Evolutionary conservation across 2,329 filamentous ascomycete genomes (phyloP).

Genomic region (Epichloe elymi): DNA sequence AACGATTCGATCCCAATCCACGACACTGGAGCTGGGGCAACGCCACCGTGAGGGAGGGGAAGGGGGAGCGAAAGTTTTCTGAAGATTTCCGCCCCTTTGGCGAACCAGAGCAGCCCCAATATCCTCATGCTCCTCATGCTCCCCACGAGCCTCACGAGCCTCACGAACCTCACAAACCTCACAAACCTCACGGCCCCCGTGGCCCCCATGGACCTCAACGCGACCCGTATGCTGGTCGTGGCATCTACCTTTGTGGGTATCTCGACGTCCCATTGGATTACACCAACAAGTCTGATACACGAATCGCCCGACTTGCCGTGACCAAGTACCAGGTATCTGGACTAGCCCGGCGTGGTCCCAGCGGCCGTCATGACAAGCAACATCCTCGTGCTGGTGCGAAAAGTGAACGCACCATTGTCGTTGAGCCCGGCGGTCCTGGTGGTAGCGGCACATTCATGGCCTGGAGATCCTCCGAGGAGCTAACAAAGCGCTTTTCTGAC

Average conservation of each 20-base stretch:
- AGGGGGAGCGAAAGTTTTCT: background rate
- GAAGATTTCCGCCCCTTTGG: background rate
- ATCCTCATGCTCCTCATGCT: background rate
- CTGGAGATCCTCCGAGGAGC: constrained; percentile 23
- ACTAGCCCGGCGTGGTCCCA: constrained; percentile 15
- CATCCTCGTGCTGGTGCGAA: constrained; percentile 17
- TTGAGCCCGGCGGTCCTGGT: constrained; percentile 38
- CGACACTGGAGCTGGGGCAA: constrained; percentile 33
- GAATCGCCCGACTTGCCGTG: constrained; percentile 33
- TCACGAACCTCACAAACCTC: background rate
- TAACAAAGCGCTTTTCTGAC: constrained; percentile 28
- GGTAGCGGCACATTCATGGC: constrained; percentile 31
- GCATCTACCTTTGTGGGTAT: constrained; percentile 35
- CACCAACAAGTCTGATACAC: constrained; percentile 28
- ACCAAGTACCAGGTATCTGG: constrained; percentile 36
- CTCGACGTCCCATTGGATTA: constrained; percentile 36
- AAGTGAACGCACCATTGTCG: constrained; percentile 33
- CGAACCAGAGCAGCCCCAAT: background rate
- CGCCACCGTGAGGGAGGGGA: background rate
- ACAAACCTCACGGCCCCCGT: background rate
- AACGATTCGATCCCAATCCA: constrained; percentile 29
- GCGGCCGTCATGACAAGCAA: background rate
- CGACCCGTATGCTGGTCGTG: constrained; percentile 24
- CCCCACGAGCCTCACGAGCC: background rate
- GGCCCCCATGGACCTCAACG: constrained; percentile 2